These are phyloP conservation scores for Pleurotus ostreatus DNA, from an alignment of 768 basidiomycete species.

Conservation along the genomic window DNA sequence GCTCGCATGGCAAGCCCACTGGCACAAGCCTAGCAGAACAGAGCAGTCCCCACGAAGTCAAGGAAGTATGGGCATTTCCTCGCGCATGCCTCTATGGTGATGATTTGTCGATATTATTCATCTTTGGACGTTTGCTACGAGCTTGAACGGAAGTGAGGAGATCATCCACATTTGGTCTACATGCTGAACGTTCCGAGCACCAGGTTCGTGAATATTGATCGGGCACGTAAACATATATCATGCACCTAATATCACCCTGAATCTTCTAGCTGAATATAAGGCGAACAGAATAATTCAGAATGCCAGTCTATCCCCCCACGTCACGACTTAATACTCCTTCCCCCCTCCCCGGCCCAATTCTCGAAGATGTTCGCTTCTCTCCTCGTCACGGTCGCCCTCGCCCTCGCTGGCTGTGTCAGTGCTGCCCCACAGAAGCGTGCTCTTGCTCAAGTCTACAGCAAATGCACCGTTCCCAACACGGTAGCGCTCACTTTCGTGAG, in stretches of 20 bases:
- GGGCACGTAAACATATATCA: too few species aligned
- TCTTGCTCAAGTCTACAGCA: constrained; percentile 16
- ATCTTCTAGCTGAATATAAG: neutral
- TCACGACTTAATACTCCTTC: neutral
- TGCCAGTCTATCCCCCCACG: neutral
- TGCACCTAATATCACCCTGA: neutral
- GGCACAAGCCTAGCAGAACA: too few species aligned
- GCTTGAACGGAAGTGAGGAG: too few species aligned
- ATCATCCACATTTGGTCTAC: too few species aligned
- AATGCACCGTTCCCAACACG: constrained; percentile 22
- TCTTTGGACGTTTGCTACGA: too few species aligned
- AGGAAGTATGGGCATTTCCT: too few species aligned
- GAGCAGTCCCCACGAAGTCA: too few species aligned
- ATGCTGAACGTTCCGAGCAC: too few species aligned
- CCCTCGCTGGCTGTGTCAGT: constrained; percentile 4
- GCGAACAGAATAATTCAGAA: neutral
- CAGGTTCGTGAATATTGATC: too few species aligned
- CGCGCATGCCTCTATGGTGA: too few species aligned
- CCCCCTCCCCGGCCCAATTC: neutral
- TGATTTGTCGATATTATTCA: too few species aligned
- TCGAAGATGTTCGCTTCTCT: constrained; percentile 3
- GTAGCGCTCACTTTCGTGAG: constrained; percentile 29
- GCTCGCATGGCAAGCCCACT: too few species aligned
- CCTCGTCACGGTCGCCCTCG: neutral
- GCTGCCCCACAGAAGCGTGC: constrained; percentile 13